A percentile compares a stretch with the other conserved stretches of the same genome.
These are phyloP conservation scores for Harringtonia aguacate DNA, from an alignment of 2,329 filamentous ascomycete species.

Conservation along the genomic window DNA sequence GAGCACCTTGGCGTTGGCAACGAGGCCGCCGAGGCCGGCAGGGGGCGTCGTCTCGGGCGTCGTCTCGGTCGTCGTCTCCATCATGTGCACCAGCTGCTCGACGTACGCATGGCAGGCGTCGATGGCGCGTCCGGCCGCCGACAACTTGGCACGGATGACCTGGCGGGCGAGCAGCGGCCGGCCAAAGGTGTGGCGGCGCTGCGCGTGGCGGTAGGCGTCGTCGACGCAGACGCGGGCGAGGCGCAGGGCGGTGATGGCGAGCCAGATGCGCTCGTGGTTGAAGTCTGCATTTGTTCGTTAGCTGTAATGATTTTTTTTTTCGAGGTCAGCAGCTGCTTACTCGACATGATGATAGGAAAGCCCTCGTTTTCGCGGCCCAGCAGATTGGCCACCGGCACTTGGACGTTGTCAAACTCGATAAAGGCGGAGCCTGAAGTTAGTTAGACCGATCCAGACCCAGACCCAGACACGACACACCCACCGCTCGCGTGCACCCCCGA, in stretches of 20 bases:
- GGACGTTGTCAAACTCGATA: slow-evolving; percentile 75
- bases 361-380: background rate
- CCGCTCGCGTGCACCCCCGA: too few species aligned
- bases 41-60: too few species aligned
- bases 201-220: slow-evolving; percentile 77
- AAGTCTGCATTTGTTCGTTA: slow-evolving; percentile 52
- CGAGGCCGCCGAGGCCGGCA: background rate
- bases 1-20: slow-evolving; percentile 23
- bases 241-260: slow-evolving; percentile 54
- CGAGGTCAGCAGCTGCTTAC: slow-evolving; percentile 60
- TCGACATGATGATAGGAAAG: slow-evolving; percentile 3
- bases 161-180: slow-evolving; percentile 74
- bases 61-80: slow-evolving; percentile 18
- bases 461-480: slow-evolving; percentile 53
- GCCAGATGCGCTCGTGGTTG: slow-evolving; percentile 75
- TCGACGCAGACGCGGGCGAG: slow-evolving; percentile 60
- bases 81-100: slow-evolving; percentile 38
- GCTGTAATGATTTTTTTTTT: slow-evolving; percentile 59
- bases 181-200: slow-evolving; percentile 73
- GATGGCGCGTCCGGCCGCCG: slow-evolving; percentile 40
- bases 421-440: slow-evolving; percentile 45
- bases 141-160: slow-evolving; percentile 67
- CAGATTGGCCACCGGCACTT: slow-evolving; percentile 55
- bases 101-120: slow-evolving; percentile 43
- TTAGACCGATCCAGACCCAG: slow-evolving; percentile 65